Percentiles rank a stretch among this genome's conserved stretches.
phyloP scores from a whole-genome alignment of 2,329 filamentous ascomycete species.

The Fusarium sp. region DNA sequence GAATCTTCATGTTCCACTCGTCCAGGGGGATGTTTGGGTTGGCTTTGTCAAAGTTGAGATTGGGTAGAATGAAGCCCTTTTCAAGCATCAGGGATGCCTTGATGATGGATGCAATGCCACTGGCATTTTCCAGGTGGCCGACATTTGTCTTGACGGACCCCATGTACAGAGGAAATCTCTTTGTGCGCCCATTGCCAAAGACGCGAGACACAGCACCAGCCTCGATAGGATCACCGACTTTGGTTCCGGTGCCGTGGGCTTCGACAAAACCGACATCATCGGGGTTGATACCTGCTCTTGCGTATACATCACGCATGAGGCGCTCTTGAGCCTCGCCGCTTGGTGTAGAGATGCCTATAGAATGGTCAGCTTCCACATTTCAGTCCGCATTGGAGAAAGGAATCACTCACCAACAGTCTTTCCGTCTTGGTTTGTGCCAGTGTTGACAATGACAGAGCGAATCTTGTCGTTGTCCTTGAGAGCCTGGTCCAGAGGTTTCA shows the following conservation, averaged over 20 bases:
- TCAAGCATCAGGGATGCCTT: conserved; percentile 34
- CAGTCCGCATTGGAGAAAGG: no score
- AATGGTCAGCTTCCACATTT: background rate
- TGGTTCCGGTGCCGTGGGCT: conserved; percentile 28
- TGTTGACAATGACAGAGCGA: conserved; percentile 29
- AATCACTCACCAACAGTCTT: conserved; percentile 22
- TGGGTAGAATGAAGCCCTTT: conserved; percentile 24
- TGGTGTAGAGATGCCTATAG: conserved; percentile 10
- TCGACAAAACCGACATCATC: conserved; percentile 16
- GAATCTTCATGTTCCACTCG: conserved; percentile 21
- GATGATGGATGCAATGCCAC: conserved; percentile 25
- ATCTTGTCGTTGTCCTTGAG: conserved; percentile 37
- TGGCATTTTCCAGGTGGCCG: conserved; percentile 25
- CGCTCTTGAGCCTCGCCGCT: conserved; percentile 9
- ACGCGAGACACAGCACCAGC: conserved; percentile 6
- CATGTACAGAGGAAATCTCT: conserved; percentile 5
- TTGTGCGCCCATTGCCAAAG: conserved; percentile 17
- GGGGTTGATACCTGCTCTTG: conserved; percentile 3
- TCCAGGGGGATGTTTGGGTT: conserved; percentile 20
- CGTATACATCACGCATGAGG: conserved; percentile 12
- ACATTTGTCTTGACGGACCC: conserved; percentile 38
- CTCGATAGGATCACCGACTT: conserved; percentile 26
- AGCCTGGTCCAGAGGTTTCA: conserved; percentile 35
- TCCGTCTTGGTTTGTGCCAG: conserved; percentile 34
- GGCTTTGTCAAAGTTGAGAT: conserved; percentile 17